phyloP scores from a whole-genome alignment of 805 yeast genomes.

The Ogataea pini region DNA sequence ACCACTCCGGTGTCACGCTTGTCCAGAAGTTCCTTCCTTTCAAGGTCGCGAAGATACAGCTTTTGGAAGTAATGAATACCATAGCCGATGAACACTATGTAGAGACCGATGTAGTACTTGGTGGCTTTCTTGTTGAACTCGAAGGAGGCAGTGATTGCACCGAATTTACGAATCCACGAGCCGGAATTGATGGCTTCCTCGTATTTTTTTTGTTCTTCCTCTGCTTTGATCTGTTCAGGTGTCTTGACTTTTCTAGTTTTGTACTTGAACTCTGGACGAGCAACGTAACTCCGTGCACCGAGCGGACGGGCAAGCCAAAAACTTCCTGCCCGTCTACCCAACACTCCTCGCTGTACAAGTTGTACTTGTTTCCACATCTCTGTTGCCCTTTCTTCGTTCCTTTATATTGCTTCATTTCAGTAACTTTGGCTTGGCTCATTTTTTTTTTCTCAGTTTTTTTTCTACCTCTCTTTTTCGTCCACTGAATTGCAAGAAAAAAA shows the following conservation, averaged over 20 bases:
- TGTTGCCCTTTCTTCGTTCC: no score
- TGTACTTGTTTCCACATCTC: no score
- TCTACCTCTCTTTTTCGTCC: constrained; percentile 7
- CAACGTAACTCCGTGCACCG: background rate
- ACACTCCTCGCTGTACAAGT: background rate
- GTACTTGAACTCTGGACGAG: constrained; percentile 30
- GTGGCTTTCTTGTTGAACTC: constrained; percentile 65
- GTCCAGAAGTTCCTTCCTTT: constrained; percentile 40
- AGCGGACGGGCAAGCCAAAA: background rate
- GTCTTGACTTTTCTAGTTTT: constrained; percentile 32
- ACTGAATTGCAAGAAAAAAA: background rate
- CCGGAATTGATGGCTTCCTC: constrained; percentile 38
- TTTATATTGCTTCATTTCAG: background rate
- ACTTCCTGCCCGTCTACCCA: background rate
- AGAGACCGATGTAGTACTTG: constrained; percentile 60
- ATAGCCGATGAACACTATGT: constrained; percentile 54
- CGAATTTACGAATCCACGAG: constrained; percentile 45
- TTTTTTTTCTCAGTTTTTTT: constrained; percentile 3
- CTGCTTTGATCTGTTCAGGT: constrained; percentile 31
- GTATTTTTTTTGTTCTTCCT: constrained; percentile 31
- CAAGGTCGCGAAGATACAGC: constrained; percentile 63
- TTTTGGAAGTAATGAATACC: constrained; percentile 69
- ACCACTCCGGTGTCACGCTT: constrained; percentile 36
- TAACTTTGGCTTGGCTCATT: background rate
- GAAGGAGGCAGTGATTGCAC: constrained; percentile 53